Evolutionary conservation across 1,284 basidiomycete species (phyloP), one percentile per base, ranked within the genome.

Genomic region (Ustilago vetiveriae): DNA sequence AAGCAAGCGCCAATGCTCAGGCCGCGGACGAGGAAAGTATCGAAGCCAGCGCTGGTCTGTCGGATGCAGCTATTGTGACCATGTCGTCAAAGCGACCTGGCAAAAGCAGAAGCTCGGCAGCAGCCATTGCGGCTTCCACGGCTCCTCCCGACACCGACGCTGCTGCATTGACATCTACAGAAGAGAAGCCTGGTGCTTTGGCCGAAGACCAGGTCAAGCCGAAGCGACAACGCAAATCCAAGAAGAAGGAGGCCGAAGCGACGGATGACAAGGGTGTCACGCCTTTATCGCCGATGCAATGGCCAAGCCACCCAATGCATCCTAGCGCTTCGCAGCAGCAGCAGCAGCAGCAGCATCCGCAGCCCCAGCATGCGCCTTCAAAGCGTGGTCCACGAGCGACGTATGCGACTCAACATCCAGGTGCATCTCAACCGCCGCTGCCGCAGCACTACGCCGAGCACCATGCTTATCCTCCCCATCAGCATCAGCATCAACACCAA

Each of bases 381-480:
- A 56, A 63, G 29, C 50, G 63, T 23, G 63, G 55, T 35, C 55
- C 56, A 3, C 51, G 63, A 14, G 51, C 55, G 6, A 58, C 63
- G 7, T 66, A 66, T 26, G 51, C 63, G 8, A 38, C 63, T 26
- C 63, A 66, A 26, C 42, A 38, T 17, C 55, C 63, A 19, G 24
- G 17, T n/a, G 23, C 19, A 9, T 30, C 44, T 6, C 40, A 42
- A 7, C 17, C 40, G 10, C 27, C 26, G 10, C 48, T 50, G 13
- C 39, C 43, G 4, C 30, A 32, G 43, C 55, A 45, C 4, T 46
- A 46, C 10, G 29, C 29, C 40, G 51, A 46, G 39, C 50, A 54
- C 5, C 47, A 50, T 27, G 23, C 43, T 37, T 45, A 52, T 4
- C 21, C 35, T 8, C 44, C 27, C 8, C 44, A 51, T 14, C 56